Evolutionary conservation across 2,329 filamentous ascomycete genomes (phyloP).

Genomic region (Endocalyx cinctus): DNA sequence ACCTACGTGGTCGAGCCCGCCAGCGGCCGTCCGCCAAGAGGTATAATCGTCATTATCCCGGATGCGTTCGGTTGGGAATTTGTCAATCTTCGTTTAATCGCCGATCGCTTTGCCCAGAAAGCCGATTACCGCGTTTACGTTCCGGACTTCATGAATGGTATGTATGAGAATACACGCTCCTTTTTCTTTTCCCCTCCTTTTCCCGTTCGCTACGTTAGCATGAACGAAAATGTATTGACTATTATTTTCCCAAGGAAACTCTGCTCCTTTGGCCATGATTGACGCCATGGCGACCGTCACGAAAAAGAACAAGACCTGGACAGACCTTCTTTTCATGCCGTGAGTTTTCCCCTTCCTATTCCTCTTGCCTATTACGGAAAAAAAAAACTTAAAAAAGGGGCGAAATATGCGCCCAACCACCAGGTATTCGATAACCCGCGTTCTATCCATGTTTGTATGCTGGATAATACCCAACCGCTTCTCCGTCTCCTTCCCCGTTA

Average conservation of each 20-base stretch:
- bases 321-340: slow-evolving; percentile 23
- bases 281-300: slow-evolving; percentile 22
- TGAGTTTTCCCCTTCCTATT: slow-evolving; percentile 11
- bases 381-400: not conserved
- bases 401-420: not conserved
- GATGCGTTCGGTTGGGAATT: slow-evolving; percentile 54
- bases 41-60: slow-evolving; percentile 48
- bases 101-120: slow-evolving; percentile 49
- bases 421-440: slow-evolving; percentile 16
- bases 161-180: too few species aligned
- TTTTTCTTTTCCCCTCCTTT: too few species aligned
- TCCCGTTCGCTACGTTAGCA: not conserved
- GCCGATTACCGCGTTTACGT: slow-evolving; percentile 45
- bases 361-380: too few species aligned
- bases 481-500: slow-evolving; percentile 27
- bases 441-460: slow-evolving; percentile 24
- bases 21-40: slow-evolving; percentile 33
- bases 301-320: slow-evolving; percentile 12
- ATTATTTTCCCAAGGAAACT: slow-evolving; percentile 6
- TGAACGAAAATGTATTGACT: not conserved
- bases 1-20: slow-evolving; percentile 41
- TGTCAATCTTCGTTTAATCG: slow-evolving; percentile 47
- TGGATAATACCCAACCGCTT: slow-evolving; percentile 27
- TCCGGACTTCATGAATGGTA: slow-evolving; percentile 52
- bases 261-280: slow-evolving; percentile 26